These are phyloP conservation scores for Entomortierella beljakovae DNA, from an alignment of 192 early-diverging fungal genomes.

Conservation along the genomic window DNA sequence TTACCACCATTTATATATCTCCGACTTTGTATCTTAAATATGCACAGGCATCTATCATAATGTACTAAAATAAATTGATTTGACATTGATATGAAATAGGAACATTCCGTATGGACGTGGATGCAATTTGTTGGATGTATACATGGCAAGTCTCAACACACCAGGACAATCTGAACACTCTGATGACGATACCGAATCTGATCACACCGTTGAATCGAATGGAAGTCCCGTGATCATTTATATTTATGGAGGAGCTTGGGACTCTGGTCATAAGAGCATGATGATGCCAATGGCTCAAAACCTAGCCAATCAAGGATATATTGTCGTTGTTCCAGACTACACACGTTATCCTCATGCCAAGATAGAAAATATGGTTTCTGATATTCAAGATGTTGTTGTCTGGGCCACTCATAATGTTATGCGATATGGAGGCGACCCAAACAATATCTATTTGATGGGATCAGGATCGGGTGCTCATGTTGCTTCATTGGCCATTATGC, in stretches of 20 bases:
- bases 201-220: slow-evolving; percentile 51
- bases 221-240: slow-evolving; percentile 50
- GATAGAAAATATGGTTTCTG: slow-evolving; percentile 57
- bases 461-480: slow-evolving; percentile 54
- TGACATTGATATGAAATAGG: slow-evolving; percentile 11
- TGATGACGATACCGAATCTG: slow-evolving; percentile 43
- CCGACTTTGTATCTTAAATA: not conserved
- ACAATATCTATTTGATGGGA: slow-evolving; percentile 58
- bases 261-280: slow-evolving; percentile 55
- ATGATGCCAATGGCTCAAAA: slow-evolving; percentile 61
- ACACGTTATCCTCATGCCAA: slow-evolving; percentile 57
- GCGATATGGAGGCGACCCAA: slow-evolving; percentile 53
- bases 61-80: too few relatives aligned
- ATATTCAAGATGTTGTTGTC: slow-evolving; percentile 52
- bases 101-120: slow-evolving; percentile 45
- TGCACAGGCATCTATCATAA: too few relatives aligned
- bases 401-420: slow-evolving; percentile 52
- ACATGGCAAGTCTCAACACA: slow-evolving; percentile 29
- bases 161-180: slow-evolving; percentile 4
- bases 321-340: slow-evolving; percentile 59
- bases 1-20: not conserved
- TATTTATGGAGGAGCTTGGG: slow-evolving; percentile 51
- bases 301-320: slow-evolving; percentile 58
- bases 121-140: slow-evolving; percentile 38
- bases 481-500: slow-evolving; percentile 53